A percentile compares a stretch with the other conserved stretches of the same genome.
These are phyloP conservation scores for Sphagnum magellanicum DNA, from an alignment of 228 moss, liverwort and hornwort genomes.

Conservation along the genomic window DNA sequence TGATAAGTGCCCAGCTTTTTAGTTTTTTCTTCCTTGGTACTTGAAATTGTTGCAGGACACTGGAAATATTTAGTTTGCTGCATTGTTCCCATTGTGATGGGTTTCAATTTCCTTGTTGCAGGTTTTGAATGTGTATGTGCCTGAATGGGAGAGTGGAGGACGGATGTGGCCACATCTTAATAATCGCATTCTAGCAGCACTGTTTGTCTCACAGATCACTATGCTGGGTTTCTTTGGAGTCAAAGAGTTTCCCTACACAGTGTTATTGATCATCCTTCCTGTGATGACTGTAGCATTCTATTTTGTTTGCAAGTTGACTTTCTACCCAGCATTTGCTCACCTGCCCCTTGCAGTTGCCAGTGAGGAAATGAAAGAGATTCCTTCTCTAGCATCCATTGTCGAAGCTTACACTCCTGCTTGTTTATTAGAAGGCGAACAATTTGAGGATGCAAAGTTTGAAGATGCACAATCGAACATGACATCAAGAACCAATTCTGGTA, in stretches of 20 bases:
- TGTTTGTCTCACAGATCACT: conserved; percentile 61
- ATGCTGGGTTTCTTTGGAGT: conserved; percentile 65
- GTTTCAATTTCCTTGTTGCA: conserved; percentile 10
- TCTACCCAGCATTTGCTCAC: conserved; percentile 40
- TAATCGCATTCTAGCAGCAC: conserved; percentile 50
- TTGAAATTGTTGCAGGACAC: background rate
- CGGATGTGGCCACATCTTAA: conserved; percentile 90
- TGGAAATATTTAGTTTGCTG: too few species aligned
- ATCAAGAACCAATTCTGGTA: conserved; percentile 41
- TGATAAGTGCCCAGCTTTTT: background rate
- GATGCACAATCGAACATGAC: conserved; percentile 45
- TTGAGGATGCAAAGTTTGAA: conserved; percentile 34
- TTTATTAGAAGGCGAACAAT: conserved; percentile 33
- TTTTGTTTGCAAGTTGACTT: conserved; percentile 23
- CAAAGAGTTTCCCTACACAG: conserved; percentile 35
- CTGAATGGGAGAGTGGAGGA: conserved; percentile 70
- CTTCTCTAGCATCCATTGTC: conserved; percentile 9
- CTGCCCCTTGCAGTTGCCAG: conserved; percentile 40
- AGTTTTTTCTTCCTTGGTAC: background rate
- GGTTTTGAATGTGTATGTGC: conserved; percentile 63
- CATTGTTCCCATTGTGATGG: too few species aligned
- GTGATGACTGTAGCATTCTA: conserved; percentile 32
- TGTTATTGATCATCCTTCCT: conserved; percentile 38
- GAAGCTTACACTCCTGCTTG: conserved; percentile 47
- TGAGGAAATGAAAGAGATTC: conserved; percentile 29